Evolutionary conservation across 2,329 filamentous ascomycete species (phyloP).

Genomic region (Nemania sp.): DNA sequence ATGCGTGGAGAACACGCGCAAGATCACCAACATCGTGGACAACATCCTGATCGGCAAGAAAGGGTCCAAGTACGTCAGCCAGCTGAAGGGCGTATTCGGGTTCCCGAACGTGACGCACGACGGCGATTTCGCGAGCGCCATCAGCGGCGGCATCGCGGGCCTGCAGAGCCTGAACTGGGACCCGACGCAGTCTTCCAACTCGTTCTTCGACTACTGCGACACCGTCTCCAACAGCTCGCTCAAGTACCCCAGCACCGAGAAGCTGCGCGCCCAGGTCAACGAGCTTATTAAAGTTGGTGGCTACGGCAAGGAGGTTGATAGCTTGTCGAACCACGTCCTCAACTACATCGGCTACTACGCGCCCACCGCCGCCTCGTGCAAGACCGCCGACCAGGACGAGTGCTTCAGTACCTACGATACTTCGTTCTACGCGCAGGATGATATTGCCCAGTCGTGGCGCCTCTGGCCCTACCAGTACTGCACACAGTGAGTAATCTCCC

Average conservation of each 20-base stretch:
- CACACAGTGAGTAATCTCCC: slow-evolving; percentile 54
- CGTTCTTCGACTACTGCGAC: slow-evolving; percentile 53
- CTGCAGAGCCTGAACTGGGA: slow-evolving; percentile 60
- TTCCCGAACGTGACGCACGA: slow-evolving; percentile 48
- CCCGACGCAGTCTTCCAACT: slow-evolving; percentile 46
- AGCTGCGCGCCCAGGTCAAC: slow-evolving; percentile 41
- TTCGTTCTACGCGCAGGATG: slow-evolving; percentile 41
- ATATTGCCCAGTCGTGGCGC: slow-evolving; percentile 47
- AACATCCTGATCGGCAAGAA: slow-evolving; percentile 51
- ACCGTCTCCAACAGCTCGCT: slow-evolving; percentile 47
- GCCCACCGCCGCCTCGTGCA: slow-evolving; percentile 32
- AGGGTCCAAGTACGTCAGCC: slow-evolving; percentile 46
- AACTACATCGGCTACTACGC: slow-evolving; percentile 56
- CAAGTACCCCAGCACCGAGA: slow-evolving; percentile 48
- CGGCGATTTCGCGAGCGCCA: slow-evolving; percentile 52
- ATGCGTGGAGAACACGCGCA: slow-evolving; percentile 68
- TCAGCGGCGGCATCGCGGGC: slow-evolving; percentile 46
- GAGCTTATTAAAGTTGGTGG: slow-evolving; percentile 48
- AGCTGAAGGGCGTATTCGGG: slow-evolving; percentile 50
- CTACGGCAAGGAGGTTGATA: slow-evolving; percentile 43
- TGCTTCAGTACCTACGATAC: slow-evolving; percentile 45
- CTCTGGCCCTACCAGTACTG: slow-evolving; percentile 59
- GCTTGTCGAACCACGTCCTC: slow-evolving; percentile 49
- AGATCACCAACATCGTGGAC: slow-evolving; percentile 55
- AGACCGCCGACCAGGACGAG: slow-evolving; percentile 37